Evolutionary conservation across 2,329 filamentous ascomycete genomes (phyloP).

Genomic region (Knufia fluminis): DNA sequence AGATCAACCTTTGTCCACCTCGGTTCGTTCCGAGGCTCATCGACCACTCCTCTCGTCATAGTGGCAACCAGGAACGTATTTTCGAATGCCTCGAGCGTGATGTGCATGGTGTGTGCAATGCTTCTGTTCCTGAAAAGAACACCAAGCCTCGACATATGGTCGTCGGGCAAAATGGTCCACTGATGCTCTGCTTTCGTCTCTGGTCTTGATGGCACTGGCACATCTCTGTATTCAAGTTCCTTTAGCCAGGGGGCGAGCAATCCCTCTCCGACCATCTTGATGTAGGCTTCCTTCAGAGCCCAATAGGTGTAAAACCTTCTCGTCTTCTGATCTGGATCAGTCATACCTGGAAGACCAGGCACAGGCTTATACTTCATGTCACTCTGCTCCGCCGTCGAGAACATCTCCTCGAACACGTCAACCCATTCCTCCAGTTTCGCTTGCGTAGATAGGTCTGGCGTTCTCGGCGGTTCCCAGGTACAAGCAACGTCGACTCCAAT

Average conservation of each 20-base stretch:
- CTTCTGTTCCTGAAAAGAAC: slow-evolving; percentile 1
- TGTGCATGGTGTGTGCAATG: slow-evolving; percentile 41
- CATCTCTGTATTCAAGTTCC: slow-evolving; percentile 51
- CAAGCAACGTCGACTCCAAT: slow-evolving; percentile 56
- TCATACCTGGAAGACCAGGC: slow-evolving; percentile 18
- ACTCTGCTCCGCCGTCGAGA: slow-evolving; percentile 45
- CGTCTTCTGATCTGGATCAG: slow-evolving; percentile 41
- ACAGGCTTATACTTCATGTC: slow-evolving; percentile 40
- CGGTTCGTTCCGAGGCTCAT: slow-evolving; percentile 14
- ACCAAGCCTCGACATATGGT: background rate
- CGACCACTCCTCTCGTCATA: slow-evolving; percentile 35
- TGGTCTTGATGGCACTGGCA: slow-evolving; percentile 37
- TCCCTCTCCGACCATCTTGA: slow-evolving; percentile 58
- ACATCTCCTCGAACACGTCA: slow-evolving; percentile 52
- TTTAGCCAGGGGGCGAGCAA: slow-evolving; percentile 52
- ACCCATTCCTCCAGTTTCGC: slow-evolving; percentile 49
- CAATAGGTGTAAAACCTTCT: slow-evolving; percentile 56
- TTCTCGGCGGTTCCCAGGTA: slow-evolving; percentile 45
- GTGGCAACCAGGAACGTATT: slow-evolving; percentile 51
- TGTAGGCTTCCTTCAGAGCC: slow-evolving; percentile 57
- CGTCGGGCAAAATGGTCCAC: slow-evolving; percentile 3
- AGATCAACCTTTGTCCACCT: slow-evolving; percentile 2
- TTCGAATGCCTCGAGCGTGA: slow-evolving; percentile 52
- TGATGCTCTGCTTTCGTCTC: background rate
- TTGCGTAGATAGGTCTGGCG: slow-evolving; percentile 38